Percentiles rank a stretch among this genome's conserved stretches.
phyloP scores from a whole-genome alignment of 2,329 filamentous ascomycete genomes.

The Arthrobotrys sphaeroides region DNA sequence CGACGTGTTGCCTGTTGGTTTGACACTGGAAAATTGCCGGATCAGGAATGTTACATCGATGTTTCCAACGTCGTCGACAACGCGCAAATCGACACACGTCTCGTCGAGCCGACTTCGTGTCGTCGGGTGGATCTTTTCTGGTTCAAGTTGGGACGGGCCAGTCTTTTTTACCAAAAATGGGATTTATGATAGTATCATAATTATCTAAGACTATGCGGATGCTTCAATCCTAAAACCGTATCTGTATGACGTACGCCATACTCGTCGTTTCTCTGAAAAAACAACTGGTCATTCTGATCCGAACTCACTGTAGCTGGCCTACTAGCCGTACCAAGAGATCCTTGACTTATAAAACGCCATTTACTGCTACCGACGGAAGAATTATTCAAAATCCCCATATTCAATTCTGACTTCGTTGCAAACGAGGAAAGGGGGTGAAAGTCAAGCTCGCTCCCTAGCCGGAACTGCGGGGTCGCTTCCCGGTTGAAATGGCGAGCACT shows the following conservation, averaged over 20 bases:
- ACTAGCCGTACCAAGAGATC: neutral
- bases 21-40: neutral
- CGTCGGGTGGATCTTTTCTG: no score
- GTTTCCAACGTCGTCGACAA: conserved; percentile 7
- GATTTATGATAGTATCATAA: no score
- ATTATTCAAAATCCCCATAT: conserved; percentile 19
- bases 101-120: neutral
- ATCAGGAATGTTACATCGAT: neutral
- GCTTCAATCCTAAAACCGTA: no score
- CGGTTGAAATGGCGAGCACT: conserved; percentile 32
- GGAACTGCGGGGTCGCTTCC: conserved; percentile 54
- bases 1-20: conserved; percentile 11
- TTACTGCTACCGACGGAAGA: conserved; percentile 13
- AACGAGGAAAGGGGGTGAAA: neutral
- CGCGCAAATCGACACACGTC: neutral
- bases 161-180: no score
- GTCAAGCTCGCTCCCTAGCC: conserved; percentile 1
- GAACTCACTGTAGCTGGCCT: neutral
- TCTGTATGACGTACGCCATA: no score
- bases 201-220: no score
- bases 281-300: neutral
- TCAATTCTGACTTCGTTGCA: neutral
- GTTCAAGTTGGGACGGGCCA: no score
- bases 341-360: neutral
- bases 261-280: neutral